Evolutionary conservation across 345 rosid species (phyloP).

Genomic region (Populus tremula): DNA sequence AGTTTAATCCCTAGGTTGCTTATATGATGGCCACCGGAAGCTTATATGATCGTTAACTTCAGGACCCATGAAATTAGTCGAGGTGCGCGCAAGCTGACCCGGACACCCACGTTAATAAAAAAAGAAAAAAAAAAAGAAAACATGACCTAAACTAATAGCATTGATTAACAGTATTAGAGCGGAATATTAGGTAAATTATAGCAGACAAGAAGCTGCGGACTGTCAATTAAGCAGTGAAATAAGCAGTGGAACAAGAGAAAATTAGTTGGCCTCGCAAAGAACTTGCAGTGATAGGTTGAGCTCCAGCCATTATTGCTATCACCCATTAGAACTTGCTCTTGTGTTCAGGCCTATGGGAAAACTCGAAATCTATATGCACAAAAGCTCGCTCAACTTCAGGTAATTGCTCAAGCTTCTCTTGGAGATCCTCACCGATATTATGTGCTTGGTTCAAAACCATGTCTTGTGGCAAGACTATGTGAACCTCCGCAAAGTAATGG

Average conservation of each 20-base stretch:
- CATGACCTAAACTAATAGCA: neutral
- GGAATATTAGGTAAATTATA: neutral
- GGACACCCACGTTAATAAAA: too few species aligned
- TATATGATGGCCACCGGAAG: too few species aligned
- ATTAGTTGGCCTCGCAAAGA: neutral
- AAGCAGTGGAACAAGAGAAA: neutral
- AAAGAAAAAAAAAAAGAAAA: too few species aligned
- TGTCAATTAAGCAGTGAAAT: neutral
- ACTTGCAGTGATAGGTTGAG: neutral
- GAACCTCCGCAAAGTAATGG: slow-evolving; percentile 81
- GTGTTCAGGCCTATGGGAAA: slow-evolving; percentile 74
- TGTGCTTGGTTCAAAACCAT: slow-evolving; percentile 68
- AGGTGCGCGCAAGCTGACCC: too few species aligned
- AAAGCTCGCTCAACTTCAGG: slow-evolving; percentile 85
- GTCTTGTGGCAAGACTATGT: slow-evolving; percentile 69
- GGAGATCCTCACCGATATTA: slow-evolving; percentile 77
- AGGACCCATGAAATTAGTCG: too few species aligned
- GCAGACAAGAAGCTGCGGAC: neutral
- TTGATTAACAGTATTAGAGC: too few species aligned
- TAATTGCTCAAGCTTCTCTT: slow-evolving; percentile 77
- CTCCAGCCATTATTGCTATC: neutral
- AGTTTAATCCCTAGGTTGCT: too few species aligned
- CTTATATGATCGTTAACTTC: too few species aligned
- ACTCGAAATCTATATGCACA: slow-evolving; percentile 84
- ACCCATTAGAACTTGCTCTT: slow-evolving; percentile 33